Percentiles rank a stretch among this genome's conserved stretches.
phyloP scores from a whole-genome alignment of 192 early-diverging fungal species.

The Coemansia sp. region DNA sequence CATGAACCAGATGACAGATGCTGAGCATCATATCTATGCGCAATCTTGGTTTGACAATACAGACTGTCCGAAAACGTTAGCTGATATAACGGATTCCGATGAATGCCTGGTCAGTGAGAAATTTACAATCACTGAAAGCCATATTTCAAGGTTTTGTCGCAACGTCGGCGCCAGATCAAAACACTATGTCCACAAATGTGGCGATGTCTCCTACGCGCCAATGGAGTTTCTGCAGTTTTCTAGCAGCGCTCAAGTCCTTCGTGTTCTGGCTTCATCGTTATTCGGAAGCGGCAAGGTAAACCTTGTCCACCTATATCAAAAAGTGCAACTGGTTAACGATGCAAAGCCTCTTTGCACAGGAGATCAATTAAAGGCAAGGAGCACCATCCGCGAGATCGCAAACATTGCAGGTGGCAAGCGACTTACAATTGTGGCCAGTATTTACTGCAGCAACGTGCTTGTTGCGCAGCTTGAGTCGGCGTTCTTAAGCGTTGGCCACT shows the following conservation, averaged over 20 bases:
- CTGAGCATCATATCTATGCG: background rate
- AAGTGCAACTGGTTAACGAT: conserved; percentile 69
- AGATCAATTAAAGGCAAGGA: conserved; percentile 72
- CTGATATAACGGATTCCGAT: background rate
- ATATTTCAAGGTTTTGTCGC: conserved; percentile 83
- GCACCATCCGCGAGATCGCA: conserved; percentile 72
- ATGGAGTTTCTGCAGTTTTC: conserved; percentile 90
- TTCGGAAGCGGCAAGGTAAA: conserved; percentile 83
- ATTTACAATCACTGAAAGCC: conserved; percentile 63
- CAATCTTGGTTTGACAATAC: conserved; percentile 14
- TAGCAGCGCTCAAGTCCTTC: conserved; percentile 60
- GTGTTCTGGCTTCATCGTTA: conserved; percentile 59
- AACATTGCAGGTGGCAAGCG: conserved; percentile 84
- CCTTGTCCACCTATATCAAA: conserved; percentile 85
- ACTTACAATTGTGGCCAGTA: conserved; percentile 70
- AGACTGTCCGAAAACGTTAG: background rate
- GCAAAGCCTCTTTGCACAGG: conserved; percentile 66
- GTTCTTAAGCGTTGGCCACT: conserved; percentile 83
- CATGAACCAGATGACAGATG: background rate
- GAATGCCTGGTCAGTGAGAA: background rate
- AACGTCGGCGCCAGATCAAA: conserved; percentile 66
- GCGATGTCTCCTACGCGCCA: conserved; percentile 65
- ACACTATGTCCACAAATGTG: conserved; percentile 50
- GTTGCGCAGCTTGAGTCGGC: conserved; percentile 73
- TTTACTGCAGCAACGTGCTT: conserved; percentile 59